These are phyloP conservation scores for Kluyveromyces nonfermentans DNA, from an alignment of 805 yeast species.

Conservation along the genomic window DNA sequence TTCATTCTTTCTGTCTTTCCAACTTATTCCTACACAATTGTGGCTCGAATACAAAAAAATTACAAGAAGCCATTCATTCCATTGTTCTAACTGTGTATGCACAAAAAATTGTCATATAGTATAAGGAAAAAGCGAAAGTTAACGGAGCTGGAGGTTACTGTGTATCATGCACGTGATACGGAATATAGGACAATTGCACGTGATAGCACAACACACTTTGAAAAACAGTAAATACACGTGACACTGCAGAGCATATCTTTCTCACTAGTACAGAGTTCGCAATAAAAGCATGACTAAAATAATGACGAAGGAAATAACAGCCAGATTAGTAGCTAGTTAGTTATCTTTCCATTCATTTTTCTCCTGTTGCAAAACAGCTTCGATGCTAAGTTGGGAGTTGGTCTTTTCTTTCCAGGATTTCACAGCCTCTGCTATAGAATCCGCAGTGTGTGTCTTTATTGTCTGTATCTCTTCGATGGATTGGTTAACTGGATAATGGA, in stretches of 20 bases:
- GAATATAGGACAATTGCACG: neutral
- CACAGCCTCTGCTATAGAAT: neutral
- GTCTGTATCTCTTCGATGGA: slow-evolving; percentile 4
- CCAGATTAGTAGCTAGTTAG: too few relatives aligned
- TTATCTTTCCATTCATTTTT: neutral
- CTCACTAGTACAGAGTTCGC: too few relatives aligned
- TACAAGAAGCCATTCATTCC: neutral
- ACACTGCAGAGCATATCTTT: too few relatives aligned
- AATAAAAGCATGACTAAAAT: too few relatives aligned
- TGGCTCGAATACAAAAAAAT: neutral
- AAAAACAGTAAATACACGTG: neutral
- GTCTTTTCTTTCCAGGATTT: neutral
- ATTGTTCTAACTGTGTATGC: neutral
- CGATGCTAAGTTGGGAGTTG: neutral
- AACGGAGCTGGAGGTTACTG: too few relatives aligned
- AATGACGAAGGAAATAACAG: too few relatives aligned
- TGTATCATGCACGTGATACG: too few relatives aligned
- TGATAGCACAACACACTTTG: neutral
- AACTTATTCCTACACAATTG: neutral
- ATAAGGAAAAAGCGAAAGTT: neutral
- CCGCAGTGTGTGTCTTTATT: neutral
- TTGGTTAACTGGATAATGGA: neutral
- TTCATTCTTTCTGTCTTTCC: too few relatives aligned
- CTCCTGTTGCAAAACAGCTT: neutral
- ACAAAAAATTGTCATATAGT: neutral